A percentile compares a stretch with the other conserved stretches of the same genome.
Evolutionary conservation across 257 asterid genomes (phyloP).

Genomic region (Catharanthus roseus): DNA sequence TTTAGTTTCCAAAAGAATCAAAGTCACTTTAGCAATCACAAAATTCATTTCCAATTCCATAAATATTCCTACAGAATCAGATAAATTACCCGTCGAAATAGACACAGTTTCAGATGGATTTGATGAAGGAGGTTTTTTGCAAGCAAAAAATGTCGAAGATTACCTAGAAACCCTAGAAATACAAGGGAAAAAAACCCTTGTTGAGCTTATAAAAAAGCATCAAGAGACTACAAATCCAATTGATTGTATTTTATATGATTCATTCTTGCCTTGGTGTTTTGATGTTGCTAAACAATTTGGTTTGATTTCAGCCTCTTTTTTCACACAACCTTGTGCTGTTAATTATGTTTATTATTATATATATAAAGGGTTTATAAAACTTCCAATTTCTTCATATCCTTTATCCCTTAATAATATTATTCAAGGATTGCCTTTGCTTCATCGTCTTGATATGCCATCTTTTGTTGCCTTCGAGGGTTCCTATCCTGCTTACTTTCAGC

Average conservation of each 20-base stretch:
- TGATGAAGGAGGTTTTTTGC: conserved; percentile 49
- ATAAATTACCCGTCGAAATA: conserved; percentile 28
- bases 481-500: conserved; percentile 59
- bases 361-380: conserved; percentile 36
- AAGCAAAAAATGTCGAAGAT: conserved; percentile 30
- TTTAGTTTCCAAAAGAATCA: conserved; percentile 43
- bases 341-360: conserved; percentile 50
- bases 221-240: conserved; percentile 22
- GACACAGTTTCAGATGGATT: conserved; percentile 68
- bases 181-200: conserved; percentile 40
- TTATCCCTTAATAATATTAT: too few relatives aligned
- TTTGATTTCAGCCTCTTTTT: conserved; percentile 44
- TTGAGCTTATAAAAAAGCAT: conserved; percentile 32
- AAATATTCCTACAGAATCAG: conserved; percentile 26
- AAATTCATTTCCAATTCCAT: conserved; percentile 44
- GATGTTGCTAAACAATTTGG: conserved; percentile 40
- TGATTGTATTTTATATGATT: conserved; percentile 60
- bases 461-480: conserved; percentile 52
- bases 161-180: conserved; percentile 33
- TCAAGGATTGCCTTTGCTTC: conserved; percentile 64
- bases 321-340: conserved; percentile 76
- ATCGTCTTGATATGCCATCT: conserved; percentile 54
- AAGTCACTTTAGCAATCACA: conserved; percentile 56
- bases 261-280: conserved; percentile 70
- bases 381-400: conserved; percentile 42